Base-by-base conservation (phyloP, 106 monocot species). In the Allium sativum region DNA sequence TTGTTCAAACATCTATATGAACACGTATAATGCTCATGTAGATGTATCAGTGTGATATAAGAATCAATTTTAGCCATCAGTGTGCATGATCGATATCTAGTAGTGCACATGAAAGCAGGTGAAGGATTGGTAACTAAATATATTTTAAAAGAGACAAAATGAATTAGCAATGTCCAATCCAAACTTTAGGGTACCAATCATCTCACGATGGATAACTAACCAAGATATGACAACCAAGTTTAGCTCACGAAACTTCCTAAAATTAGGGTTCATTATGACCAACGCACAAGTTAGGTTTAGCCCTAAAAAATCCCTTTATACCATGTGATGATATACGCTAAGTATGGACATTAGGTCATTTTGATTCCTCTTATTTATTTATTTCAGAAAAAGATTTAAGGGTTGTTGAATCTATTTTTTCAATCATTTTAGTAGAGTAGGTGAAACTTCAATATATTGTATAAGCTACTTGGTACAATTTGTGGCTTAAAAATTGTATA, bases 321-420 rank as follows among this genome's bases (percentile, higher is more conserved):
- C 41, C 58, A 58, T 58, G 58, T 58, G 58, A 22, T 58, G 40
- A 58, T 14, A 41, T 58, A 14, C 41, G 56, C 42, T 40, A 58
- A 58, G 58, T 58, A 41, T 58, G 58, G 14, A 42, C 58, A 58
- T 58, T 41, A 58, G 58, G 13, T 65, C 52, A 65, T 14, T 17
- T 65, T 65, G 20, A 65, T 65, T 52, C 21, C 40, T 65, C 52
- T 31, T 31, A 31, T 31, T 31, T 31, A 31, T 31, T 31, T 31
- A 31, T 40, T 52, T 19, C 42, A 48, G 18, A 41, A n/a, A 51
- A 65, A 12, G 40, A 31, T 65, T n/a, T 9, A 13, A 52, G 31
- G 52, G 64, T 65, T 65, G 64, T 50, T 65, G 64, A 65, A 16
- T 8, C 15, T n/a, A n/a, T 16, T 61, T 52, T 18, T 31, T 2